These are phyloP conservation scores for Xylaria nigripes DNA, from an alignment of 495 filamentous ascomycete genomes.

Conservation along the genomic window DNA sequence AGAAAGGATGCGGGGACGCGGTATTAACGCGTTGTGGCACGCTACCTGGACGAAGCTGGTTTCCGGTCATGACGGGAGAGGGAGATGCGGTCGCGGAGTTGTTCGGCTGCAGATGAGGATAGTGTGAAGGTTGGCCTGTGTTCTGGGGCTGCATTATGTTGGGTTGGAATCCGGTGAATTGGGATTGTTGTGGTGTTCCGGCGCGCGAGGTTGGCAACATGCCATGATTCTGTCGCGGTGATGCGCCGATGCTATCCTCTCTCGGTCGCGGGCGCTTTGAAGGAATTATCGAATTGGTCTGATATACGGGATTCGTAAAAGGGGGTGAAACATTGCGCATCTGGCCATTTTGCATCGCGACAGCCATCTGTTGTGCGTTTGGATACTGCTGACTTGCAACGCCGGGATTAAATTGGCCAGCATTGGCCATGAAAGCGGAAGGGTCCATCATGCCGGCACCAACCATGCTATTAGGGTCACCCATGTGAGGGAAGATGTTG, in stretches of 20 bases:
- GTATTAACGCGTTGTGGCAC: slow-evolving; percentile 78
- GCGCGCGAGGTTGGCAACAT: slow-evolving; percentile 76
- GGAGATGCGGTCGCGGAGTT: slow-evolving; percentile 75
- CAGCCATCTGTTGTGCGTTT: slow-evolving; percentile 55
- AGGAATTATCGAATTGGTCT: slow-evolving; percentile 74
- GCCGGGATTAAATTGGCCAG: slow-evolving; percentile 44
- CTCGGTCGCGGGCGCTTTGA: slow-evolving; percentile 75
- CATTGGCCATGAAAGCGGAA: slow-evolving; percentile 44
- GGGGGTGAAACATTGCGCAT: slow-evolving; percentile 73
- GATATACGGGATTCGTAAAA: slow-evolving; percentile 61
- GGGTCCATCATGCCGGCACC: slow-evolving; percentile 47
- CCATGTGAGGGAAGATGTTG: slow-evolving; percentile 62
- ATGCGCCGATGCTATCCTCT: slow-evolving; percentile 77
- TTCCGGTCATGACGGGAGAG: slow-evolving; percentile 67
- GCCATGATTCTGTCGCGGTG: slow-evolving; percentile 67
- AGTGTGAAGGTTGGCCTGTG: slow-evolving; percentile 54
- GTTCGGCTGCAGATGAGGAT: slow-evolving; percentile 77
- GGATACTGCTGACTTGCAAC: slow-evolving; percentile 37
- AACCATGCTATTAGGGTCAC: slow-evolving; percentile 42
- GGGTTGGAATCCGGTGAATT: slow-evolving; percentile 51
- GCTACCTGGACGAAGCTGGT: slow-evolving; percentile 58
- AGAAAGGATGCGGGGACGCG: slow-evolving; percentile 85
- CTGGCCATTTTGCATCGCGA: slow-evolving; percentile 75
- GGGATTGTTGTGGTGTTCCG: slow-evolving; percentile 77
- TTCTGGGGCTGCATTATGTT: slow-evolving; percentile 51